These are phyloP conservation scores for Trichoderma reesei DNA, from an alignment of 495 filamentous ascomycete genomes.

Conservation along the genomic window DNA sequence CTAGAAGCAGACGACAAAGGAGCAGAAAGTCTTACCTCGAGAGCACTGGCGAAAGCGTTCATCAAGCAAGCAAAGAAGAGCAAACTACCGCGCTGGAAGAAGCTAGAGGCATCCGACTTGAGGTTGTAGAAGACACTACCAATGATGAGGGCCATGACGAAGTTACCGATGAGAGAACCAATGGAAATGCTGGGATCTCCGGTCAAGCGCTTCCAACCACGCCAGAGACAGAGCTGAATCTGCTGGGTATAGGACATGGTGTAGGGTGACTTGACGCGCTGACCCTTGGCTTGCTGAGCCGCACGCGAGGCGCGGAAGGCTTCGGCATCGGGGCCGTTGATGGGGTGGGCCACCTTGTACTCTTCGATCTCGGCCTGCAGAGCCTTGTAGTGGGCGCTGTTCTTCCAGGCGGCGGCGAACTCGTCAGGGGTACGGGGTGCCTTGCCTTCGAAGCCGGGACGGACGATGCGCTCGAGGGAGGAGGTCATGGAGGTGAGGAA, in stretches of 20 bases:
- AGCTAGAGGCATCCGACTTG: constrained; percentile 48
- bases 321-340: constrained; percentile 54
- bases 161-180: constrained; percentile 61
- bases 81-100: constrained; percentile 71
- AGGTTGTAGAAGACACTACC: constrained; percentile 77
- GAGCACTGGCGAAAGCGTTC: constrained; percentile 69
- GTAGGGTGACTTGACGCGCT: constrained; percentile 59
- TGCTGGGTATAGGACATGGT: constrained; percentile 67
- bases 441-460: constrained; percentile 52
- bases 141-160: constrained; percentile 66
- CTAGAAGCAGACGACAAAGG: neutral
- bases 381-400: constrained; percentile 54
- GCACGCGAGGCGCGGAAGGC: constrained; percentile 59
- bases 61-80: constrained; percentile 84
- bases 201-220: constrained; percentile 60
- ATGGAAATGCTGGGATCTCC: constrained; percentile 67
- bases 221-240: constrained; percentile 59
- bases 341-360: constrained; percentile 53
- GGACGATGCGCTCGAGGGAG: constrained; percentile 53
- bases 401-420: constrained; percentile 64
- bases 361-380: constrained; percentile 62
- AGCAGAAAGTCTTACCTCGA: constrained; percentile 46
- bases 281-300: constrained; percentile 54
- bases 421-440: constrained; percentile 68
- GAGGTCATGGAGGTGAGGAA: constrained; percentile 75